Conservation (phyloP, 257 asterid species). For the Solanum pimpinellifolium region DNA sequence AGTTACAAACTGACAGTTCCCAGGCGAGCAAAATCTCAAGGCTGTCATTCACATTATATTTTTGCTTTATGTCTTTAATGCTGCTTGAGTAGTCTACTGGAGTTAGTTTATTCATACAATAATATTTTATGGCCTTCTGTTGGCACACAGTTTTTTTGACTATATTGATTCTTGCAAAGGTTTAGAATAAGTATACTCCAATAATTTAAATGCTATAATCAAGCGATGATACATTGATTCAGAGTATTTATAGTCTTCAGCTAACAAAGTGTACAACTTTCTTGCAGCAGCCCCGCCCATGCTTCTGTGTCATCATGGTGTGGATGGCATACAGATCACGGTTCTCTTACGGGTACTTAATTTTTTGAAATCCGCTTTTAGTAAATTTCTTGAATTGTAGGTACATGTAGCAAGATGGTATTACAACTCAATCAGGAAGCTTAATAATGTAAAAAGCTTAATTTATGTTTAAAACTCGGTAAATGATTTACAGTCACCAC, state of each 20-base stretch:
- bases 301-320: conserved; percentile 81
- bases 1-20: neutral
- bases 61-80: neutral
- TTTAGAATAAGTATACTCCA: neutral
- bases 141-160: neutral
- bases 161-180: neutral
- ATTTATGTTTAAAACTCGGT: neutral
- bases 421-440: neutral
- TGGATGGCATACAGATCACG: conserved; percentile 98
- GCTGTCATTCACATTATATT: neutral
- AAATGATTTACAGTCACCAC: neutral
- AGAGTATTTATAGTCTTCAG: neutral
- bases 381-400: neutral
- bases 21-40: neutral
- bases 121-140: neutral
- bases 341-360: conserved; percentile 75
- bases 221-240: neutral
- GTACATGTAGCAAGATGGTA: neutral
- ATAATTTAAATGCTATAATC: neutral
- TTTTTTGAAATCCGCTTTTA: neutral
- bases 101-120: neutral
- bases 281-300: conserved; percentile 25
- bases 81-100: neutral
- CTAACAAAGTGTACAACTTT: neutral
- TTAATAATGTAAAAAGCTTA: neutral